Percentiles rank a stretch among this genome's conserved stretches.
These are phyloP conservation scores for Lactarius psammicola DNA, from an alignment of 768 basidiomycete species.

Conservation along the genomic window DNA sequence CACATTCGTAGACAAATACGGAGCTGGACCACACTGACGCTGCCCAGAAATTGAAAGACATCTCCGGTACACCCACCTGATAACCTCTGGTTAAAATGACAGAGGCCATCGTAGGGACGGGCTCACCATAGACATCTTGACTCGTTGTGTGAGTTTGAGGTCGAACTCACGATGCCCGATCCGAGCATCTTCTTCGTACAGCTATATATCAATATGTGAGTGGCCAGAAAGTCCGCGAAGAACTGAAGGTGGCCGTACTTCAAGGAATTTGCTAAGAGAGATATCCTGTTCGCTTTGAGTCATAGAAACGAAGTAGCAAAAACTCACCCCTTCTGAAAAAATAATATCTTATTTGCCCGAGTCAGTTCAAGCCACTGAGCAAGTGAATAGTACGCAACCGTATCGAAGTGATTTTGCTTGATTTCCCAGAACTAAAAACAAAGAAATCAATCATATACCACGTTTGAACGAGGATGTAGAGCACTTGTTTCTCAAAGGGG, in stretches of 20 bases:
- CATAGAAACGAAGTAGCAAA: background rate
- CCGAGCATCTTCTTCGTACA: constrained; percentile 96
- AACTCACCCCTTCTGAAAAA: constrained; percentile 94
- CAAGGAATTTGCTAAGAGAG: constrained; percentile 67
- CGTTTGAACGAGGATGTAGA: background rate
- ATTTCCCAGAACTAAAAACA: constrained; percentile 56
- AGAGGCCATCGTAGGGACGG: background rate
- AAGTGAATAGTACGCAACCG: constrained; percentile 44
- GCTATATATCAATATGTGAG: constrained; percentile 32
- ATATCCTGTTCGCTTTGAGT: constrained; percentile 19
- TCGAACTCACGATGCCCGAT: constrained; percentile 95
- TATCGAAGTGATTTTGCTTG: constrained; percentile 97
- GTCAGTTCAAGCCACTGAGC: constrained; percentile 30
- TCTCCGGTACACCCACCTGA: constrained; percentile 94
- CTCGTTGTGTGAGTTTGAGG: constrained; percentile 84
- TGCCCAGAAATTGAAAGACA: constrained; percentile 90
- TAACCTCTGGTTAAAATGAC: background rate
- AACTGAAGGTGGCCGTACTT: constrained; percentile 47
- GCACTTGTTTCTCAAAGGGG: constrained; percentile 88
- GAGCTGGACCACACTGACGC: constrained; percentile 51
- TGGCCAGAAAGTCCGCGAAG: background rate
- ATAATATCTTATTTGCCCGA: constrained; percentile 58
- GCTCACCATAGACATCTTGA: constrained; percentile 97
- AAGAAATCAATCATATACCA: constrained; percentile 4
- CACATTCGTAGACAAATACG: constrained; percentile 5